These are phyloP conservation scores for Cucurbita maxima DNA, from an alignment of 306 rosid species.

Conservation along the genomic window DNA sequence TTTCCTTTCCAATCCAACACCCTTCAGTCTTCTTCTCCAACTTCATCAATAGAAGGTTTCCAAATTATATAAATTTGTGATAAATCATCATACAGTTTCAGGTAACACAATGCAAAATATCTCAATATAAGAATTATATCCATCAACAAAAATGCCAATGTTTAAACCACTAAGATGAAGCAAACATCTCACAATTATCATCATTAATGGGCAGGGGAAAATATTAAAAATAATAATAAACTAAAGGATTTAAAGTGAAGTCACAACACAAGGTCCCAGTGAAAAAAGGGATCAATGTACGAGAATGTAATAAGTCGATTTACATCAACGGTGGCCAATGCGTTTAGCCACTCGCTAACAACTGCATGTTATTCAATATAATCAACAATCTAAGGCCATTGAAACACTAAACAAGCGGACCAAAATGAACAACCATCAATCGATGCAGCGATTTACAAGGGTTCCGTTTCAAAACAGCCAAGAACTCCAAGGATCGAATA, in stretches of 20 bases:
- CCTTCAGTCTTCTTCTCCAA: background rate
- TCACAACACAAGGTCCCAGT: background rate
- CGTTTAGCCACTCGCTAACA: background rate
- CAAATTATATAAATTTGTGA: background rate
- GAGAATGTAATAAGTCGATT: background rate
- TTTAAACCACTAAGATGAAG: background rate
- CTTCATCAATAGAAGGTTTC: background rate
- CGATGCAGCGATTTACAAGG: background rate
- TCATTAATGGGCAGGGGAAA: background rate
- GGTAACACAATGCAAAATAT: background rate
- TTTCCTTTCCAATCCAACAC: background rate
- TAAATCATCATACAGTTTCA: background rate
- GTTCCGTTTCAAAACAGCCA: background rate
- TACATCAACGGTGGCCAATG: background rate
- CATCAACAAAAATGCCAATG: background rate
- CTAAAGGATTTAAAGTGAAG: too few species aligned
- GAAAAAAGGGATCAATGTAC: background rate
- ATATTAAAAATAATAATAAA: too few species aligned
- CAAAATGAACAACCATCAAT: background rate
- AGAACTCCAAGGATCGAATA: background rate
- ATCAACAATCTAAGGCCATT: background rate
- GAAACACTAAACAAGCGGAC: background rate
- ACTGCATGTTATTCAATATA: background rate
- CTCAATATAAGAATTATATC: background rate
- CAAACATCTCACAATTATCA: background rate